Base-by-base conservation (phyloP, 176 grass and related monocot species). In the Raddia guianensis region DNA sequence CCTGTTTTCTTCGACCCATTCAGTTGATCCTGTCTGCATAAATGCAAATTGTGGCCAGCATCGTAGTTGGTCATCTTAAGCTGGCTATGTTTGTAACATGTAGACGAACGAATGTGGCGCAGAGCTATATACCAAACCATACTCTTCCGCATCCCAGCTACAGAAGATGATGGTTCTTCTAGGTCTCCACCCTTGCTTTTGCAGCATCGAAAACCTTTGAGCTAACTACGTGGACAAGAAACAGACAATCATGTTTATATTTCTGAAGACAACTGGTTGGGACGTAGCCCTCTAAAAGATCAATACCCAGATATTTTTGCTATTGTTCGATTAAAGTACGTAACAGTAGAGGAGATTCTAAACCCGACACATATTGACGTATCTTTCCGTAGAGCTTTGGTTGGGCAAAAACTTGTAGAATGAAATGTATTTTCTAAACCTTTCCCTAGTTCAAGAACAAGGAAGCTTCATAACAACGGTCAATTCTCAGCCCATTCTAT, bases 131-230 rank as follows among this genome's bases (percentile, higher is more conserved):
- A 94, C 92, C 87, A 94, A 89, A 50, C 89, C 92, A 12, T 91
- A 94, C 57, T 94, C 92, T 91, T 98, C 95, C 0, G 95, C 92
- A 82, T 98, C 92, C 95, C 95, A 98, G 81, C 87, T 94, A 80
- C 95, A 98, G 21, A 98, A 89, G 58, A 98, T 75, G 57, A 98
- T 98, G 56, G 95, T 94, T 71, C 92, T 85, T 54, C 95, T 68
- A 81, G 92, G 95, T 70, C 81, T 83, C 95, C 95, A 94, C 49
- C 95, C 95, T 67, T 81, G 91, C 68, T 93, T 94, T 89, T 91
- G 95, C 49, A 98, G 55, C 75, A 89, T 86, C 32, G 82, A 84
- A 53, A 98, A 76, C 55, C 95, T 92, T 83, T 91, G 66, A 79
- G 92, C 92, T 87, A 93, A 73, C 95, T 98, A 80, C 16, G 83